These are phyloP conservation scores for Apiospora pterosperma DNA, from an alignment of 2,329 filamentous ascomycete genomes.

Conservation along the genomic window DNA sequence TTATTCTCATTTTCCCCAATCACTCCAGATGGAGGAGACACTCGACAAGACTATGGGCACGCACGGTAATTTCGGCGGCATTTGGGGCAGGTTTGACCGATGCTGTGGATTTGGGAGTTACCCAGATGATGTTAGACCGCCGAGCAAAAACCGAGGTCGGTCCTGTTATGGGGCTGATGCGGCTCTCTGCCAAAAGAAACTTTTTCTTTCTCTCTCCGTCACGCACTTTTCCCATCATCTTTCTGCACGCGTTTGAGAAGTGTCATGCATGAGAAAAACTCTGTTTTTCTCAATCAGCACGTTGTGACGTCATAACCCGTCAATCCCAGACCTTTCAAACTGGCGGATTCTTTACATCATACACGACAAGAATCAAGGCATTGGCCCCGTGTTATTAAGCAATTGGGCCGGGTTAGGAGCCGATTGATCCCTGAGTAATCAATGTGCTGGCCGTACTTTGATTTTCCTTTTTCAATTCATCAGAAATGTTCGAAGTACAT, in stretches of 20 bases:
- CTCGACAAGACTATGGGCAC: not conserved
- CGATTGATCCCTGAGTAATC: not conserved
- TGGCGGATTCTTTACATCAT: not conserved
- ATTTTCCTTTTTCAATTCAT: too few relatives aligned
- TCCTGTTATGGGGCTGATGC: conserved; percentile 26
- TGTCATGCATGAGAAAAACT: not conserved
- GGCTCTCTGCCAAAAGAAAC: conserved; percentile 15
- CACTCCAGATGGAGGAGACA: not conserved
- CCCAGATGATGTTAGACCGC: conserved; percentile 15
- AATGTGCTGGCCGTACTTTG: too few relatives aligned
- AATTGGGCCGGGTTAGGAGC: not conserved
- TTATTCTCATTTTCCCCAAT: not conserved
- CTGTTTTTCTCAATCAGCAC: not conserved
- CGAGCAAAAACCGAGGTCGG: conserved; percentile 24
- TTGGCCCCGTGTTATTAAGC: not conserved
- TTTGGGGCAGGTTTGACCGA: conserved; percentile 9
- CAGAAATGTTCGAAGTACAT: too few relatives aligned
- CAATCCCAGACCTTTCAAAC: not conserved
- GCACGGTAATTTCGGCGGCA: conserved; percentile 8
- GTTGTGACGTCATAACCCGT: not conserved
- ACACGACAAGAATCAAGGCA: not conserved
- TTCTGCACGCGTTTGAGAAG: not conserved
- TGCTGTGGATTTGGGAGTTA: not conserved
- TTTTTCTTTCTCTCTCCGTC: not conserved
- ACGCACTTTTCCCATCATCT: not conserved